Evolutionary conservation across 768 basidiomycete species (phyloP), one percentile per base, ranked within the genome.

Genomic region (Cystobasidium ongulense): DNA sequence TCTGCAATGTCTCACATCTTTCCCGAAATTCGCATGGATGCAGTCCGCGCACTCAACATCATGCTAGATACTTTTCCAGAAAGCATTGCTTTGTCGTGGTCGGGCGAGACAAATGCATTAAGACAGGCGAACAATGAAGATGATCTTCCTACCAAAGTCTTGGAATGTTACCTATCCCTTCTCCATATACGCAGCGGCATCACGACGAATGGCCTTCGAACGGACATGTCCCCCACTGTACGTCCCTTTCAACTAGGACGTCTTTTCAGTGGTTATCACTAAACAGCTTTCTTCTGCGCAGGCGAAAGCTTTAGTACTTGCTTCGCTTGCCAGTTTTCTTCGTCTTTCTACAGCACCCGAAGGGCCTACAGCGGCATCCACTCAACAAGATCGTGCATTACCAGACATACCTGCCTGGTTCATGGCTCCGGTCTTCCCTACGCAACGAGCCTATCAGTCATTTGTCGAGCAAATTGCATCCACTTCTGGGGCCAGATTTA

Each of bases 1-100:
- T 95, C 93, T 17, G 92, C 92, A 0, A 89, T 94, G 81, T 93
- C 92, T 0, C 91, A 96, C 78, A 97, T 98, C 66, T 96, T 92
- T 80, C 93, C 92, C 25, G 93, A 96, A 81, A 92, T 97, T 74
- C 86, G 92, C 18, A 85, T 96, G 36, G 93, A 96, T 79, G 91
- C 91, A 2, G 84, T 95, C 63, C 87, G 89, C 18, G 87, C 91
- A 76, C 81, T 97, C 53, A 85, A 90, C 78, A 79, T 93, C 27
- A 84, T 92, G 41, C 84, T 96, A 1, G 86, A 88, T 53, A 78
- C 84, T 72, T 86, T 89, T 5, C 92, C 92, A 10, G 83, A 84
- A 59, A 81, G 84, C 3, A 86, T 92, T 1, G 85, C 88, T 4
- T 82, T 83, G 63, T 87, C 88, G 17, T 94, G 91, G 90, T 23